Conservation (phyloP, 768 basidiomycete genomes). For the Favolaschia claudopus region DNA sequence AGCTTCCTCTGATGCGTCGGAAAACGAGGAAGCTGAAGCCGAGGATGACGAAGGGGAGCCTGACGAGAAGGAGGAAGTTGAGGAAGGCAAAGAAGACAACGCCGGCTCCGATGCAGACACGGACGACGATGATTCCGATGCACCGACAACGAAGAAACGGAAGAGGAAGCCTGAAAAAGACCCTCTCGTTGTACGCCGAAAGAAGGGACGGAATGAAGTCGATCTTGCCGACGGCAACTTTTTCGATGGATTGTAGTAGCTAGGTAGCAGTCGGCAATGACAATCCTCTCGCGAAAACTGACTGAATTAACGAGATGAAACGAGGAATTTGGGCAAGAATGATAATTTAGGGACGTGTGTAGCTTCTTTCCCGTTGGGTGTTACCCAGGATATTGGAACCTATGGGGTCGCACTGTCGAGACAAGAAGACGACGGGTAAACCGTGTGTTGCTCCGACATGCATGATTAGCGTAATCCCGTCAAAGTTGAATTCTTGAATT, state of each 20-base stretch:
- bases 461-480: no score
- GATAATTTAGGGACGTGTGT: no score
- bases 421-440: no score
- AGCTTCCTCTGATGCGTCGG: constrained; percentile 40
- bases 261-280: constrained; percentile 13
- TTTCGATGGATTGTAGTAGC: constrained; percentile 67
- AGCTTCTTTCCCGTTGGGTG: no score
- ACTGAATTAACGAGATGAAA: no score
- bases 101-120: constrained; percentile 34
- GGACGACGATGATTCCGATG: constrained; percentile 31
- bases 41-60: constrained; percentile 34
- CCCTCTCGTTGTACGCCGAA: constrained; percentile 54
- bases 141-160: constrained; percentile 53
- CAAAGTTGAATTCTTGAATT: no score
- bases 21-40: constrained; percentile 35
- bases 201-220: constrained; percentile 67
- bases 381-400: no score
- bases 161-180: constrained; percentile 65
- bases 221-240: constrained; percentile 68
- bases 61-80: constrained; percentile 30
- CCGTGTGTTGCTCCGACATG: no score
- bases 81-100: constrained; percentile 31
- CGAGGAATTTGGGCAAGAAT: no score
- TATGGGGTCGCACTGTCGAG: no score
- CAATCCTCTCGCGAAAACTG: no score